A percentile compares a stretch with the other conserved stretches of the same genome.
Conservation (phyloP, 2,329 filamentous ascomycete species). For the Xylariaceae sp. region DNA sequence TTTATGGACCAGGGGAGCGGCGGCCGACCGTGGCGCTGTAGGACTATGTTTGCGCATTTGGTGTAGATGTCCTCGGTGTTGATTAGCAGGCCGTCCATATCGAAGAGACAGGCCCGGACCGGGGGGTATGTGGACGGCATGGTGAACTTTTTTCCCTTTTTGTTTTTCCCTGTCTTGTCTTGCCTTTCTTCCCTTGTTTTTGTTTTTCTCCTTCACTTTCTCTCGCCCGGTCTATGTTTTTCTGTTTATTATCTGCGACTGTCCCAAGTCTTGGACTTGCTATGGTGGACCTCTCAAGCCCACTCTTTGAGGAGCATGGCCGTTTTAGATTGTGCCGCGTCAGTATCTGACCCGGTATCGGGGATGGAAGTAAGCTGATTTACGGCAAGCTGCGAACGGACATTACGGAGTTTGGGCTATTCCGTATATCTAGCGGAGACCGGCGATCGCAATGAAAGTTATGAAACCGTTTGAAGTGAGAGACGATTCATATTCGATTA, state of each 20-base stretch:
- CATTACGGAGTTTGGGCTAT: no score
- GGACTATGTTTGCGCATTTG: constrained; percentile 60
- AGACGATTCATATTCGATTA: not conserved
- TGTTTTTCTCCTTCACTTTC: no score
- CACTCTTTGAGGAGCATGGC: not conserved
- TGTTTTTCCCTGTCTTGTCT: not conserved
- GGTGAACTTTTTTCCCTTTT: not conserved
- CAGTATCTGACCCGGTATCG: not conserved
- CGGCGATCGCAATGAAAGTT: not conserved
- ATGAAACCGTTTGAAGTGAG: not conserved
- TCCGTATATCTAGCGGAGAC: not conserved
- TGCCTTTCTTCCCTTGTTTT: not conserved
- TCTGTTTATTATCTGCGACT: no score
- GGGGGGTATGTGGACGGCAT: constrained; percentile 37
- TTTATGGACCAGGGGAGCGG: constrained; percentile 68
- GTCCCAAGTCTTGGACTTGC: not conserved
- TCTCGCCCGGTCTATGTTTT: no score
- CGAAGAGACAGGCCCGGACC: constrained; percentile 69
- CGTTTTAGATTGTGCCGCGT: not conserved
- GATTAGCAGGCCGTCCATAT: constrained; percentile 75
- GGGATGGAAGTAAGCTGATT: no score
- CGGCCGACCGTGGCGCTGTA: constrained; percentile 58
- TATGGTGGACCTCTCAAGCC: not conserved
- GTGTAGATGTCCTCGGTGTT: constrained; percentile 71
- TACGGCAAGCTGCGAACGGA: not conserved